These are phyloP conservation scores for Cryptococcus sp. DNA, from an alignment of 1,284 basidiomycete genomes.

Conservation along the genomic window DNA sequence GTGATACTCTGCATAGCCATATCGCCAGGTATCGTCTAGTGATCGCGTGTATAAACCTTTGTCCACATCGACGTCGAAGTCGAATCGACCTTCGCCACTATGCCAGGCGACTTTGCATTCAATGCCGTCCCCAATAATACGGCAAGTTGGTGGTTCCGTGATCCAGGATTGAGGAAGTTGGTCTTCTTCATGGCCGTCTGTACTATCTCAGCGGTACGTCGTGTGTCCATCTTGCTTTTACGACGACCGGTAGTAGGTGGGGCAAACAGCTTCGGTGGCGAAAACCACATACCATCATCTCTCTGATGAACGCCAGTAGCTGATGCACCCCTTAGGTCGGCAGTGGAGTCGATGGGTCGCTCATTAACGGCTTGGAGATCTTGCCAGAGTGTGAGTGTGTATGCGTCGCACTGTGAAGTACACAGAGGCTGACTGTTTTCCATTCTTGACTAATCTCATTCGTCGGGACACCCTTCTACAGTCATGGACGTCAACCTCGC, in stretches of 20 bases:
- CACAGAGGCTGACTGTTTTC: too few species aligned
- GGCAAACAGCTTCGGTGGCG: too few species aligned
- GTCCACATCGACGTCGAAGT: too few species aligned
- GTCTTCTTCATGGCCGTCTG: constrained; percentile 11
- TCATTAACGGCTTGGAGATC: constrained; percentile 6
- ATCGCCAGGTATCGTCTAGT: too few species aligned
- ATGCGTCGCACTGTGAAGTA: background rate
- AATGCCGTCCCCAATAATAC: constrained; percentile 7
- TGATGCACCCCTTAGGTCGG: background rate
- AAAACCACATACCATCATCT: background rate
- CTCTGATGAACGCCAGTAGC: background rate
- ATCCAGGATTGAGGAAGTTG: constrained; percentile 3
- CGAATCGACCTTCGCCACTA: background rate
- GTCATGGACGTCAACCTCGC: constrained; percentile 12
- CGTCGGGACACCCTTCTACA: background rate
- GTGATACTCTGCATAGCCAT: too few species aligned
- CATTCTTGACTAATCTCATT: too few species aligned
- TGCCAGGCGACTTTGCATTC: constrained; percentile 13
- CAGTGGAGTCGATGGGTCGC: constrained; percentile 8
- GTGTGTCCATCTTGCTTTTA: too few species aligned
- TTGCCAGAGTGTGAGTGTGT: constrained; percentile 6
- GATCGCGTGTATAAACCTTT: too few species aligned
- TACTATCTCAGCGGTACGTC: constrained; percentile 7
- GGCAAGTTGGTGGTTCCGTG: constrained; percentile 4
- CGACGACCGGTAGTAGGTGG: too few species aligned